phyloP scores from a whole-genome alignment of 2,329 filamentous ascomycete genomes.

The Triangularia verruculosa region DNA sequence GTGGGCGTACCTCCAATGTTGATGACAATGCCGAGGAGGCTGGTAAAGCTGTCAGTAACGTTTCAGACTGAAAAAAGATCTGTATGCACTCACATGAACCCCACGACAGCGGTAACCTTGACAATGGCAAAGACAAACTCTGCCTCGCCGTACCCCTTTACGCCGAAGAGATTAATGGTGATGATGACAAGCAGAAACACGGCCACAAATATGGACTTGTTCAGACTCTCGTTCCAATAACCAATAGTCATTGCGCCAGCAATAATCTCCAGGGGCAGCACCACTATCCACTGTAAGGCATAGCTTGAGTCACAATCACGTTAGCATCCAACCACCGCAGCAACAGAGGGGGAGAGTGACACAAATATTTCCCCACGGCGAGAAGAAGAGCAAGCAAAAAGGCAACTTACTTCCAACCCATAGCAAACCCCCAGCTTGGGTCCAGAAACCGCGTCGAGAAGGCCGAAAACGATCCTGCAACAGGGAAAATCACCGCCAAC shows the following conservation, averaged over 20 bases:
- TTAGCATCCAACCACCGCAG: slow-evolving; percentile 25
- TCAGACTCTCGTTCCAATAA: slow-evolving; percentile 45
- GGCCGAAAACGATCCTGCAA: slow-evolving; percentile 57
- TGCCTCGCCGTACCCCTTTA: slow-evolving; percentile 55
- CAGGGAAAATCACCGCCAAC: slow-evolving; percentile 52
- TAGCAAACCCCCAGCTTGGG: slow-evolving; percentile 52
- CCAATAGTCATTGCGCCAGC: slow-evolving; percentile 47
- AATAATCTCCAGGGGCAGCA: slow-evolving; percentile 47
- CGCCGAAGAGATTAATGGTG: slow-evolving; percentile 55
- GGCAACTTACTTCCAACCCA: slow-evolving; percentile 50
- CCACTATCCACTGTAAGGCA: slow-evolving; percentile 47
- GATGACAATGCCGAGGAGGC: slow-evolving; percentile 30
- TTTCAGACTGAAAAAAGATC: background rate
- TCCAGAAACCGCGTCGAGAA: slow-evolving; percentile 57
- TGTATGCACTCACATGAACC: slow-evolving; percentile 28
- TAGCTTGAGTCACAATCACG: slow-evolving; percentile 35
- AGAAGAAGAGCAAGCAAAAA: slow-evolving; percentile 42
- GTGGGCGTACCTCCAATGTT: slow-evolving; percentile 55
- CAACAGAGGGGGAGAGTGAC: background rate
- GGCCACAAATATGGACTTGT: slow-evolving; percentile 50
- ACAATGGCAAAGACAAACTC: slow-evolving; percentile 58
- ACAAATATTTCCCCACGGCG: background rate
- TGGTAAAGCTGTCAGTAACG: slow-evolving; percentile 15
- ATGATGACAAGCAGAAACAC: slow-evolving; percentile 53
- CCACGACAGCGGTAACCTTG: slow-evolving; percentile 49